Conservation (phyloP, 805 yeast species). For the Candida verbasci region DNA sequence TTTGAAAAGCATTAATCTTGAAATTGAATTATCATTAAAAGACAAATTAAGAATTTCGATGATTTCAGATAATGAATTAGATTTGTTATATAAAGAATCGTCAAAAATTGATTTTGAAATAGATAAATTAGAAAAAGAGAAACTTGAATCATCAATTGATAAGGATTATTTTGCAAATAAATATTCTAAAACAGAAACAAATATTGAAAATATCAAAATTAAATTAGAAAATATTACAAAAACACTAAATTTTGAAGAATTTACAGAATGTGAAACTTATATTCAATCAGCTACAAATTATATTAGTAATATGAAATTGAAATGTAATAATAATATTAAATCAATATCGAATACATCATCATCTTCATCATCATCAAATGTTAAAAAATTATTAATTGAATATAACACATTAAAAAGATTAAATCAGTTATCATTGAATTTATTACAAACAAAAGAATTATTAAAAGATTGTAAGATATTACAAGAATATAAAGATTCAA, state of each 20-base stretch:
- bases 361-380: too few species aligned
- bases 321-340: background rate
- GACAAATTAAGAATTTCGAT: slow-evolving; percentile 6
- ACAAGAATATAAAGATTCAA: slow-evolving; percentile 3
- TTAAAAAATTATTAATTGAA: background rate
- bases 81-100: slow-evolving; percentile 4
- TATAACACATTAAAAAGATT: slow-evolving; percentile 6
- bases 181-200: slow-evolving; percentile 5
- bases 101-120: slow-evolving; percentile 6
- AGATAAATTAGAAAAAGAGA: background rate
- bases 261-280: slow-evolving; percentile 5
- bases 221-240: slow-evolving; percentile 3
- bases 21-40: slow-evolving; percentile 7
- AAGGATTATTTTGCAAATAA: background rate
- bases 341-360: too few species aligned
- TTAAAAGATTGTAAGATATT: slow-evolving; percentile 7
- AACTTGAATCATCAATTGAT: background rate
- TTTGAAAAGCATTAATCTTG: slow-evolving; percentile 4
- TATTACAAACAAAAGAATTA: slow-evolving; percentile 4
- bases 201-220: slow-evolving; percentile 1
- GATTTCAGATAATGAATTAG: slow-evolving; percentile 3
- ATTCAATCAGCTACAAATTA: background rate
- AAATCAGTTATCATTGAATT: slow-evolving; percentile 5
- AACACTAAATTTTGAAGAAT: background rate
- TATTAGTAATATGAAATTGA: slow-evolving; percentile 2